Conservation (phyloP, 495 filamentous ascomycete genomes). For the Barbatosphaeria neglecta region DNA sequence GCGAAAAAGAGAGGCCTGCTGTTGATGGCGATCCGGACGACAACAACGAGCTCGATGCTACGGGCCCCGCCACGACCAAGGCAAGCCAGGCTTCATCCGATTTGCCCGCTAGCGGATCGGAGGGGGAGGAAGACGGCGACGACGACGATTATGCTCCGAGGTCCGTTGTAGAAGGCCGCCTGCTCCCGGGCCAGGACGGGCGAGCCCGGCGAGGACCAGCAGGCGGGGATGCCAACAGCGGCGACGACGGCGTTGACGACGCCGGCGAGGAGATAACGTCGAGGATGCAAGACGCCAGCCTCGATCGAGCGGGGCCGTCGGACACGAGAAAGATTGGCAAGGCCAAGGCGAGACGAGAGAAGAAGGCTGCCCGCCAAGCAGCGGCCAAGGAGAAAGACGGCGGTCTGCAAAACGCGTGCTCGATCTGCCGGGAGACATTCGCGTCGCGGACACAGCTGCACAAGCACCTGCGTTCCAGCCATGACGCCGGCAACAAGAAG, state of each 20-base stretch:
- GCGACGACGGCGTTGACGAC: not conserved
- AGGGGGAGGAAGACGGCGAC: slow-evolving; percentile 5
- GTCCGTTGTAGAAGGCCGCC: slow-evolving; percentile 24
- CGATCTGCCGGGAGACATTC: slow-evolving; percentile 49
- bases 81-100: not conserved
- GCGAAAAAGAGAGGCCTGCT: not conserved
- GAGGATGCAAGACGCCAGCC: not conserved
- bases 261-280: slow-evolving; percentile 7
- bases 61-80: not conserved
- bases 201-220: not conserved
- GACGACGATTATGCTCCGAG: slow-evolving; percentile 35
- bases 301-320: not conserved
- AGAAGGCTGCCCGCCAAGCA: slow-evolving; percentile 57
- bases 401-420: slow-evolving; percentile 34
- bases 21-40: not conserved
- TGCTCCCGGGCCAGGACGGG: slow-evolving; percentile 6
- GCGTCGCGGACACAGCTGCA: slow-evolving; percentile 60
- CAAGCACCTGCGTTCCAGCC: slow-evolving; percentile 53
- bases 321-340: slow-evolving; percentile 55
- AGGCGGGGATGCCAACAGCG: not conserved
- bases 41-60: not conserved
- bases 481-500: slow-evolving; percentile 37
- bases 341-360: slow-evolving; percentile 79
- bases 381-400: slow-evolving; percentile 21
- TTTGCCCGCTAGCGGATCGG: not conserved